phyloP scores from a whole-genome alignment of 139 green algal genomes.

The Pseudopediastrum boryanum region DNA sequence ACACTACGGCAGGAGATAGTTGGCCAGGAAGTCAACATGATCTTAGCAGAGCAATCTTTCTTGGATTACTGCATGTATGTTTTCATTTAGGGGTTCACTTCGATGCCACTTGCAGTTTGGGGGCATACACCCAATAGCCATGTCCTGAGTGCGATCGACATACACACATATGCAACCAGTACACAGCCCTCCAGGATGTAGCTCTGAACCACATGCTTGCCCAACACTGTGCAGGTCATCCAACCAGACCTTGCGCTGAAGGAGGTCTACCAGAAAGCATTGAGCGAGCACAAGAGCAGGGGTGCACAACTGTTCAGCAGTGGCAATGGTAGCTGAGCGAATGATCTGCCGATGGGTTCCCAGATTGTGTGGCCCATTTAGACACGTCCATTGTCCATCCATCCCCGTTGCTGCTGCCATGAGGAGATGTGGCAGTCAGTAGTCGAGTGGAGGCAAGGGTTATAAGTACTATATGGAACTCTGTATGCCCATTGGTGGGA shows the following conservation, averaged over 20 bases:
- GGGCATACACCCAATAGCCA: neutral
- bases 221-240: conserved; percentile 37
- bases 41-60: neutral
- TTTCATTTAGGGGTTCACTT: neutral
- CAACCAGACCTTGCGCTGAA: conserved; percentile 41
- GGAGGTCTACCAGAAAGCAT: conserved; percentile 57
- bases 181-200: neutral
- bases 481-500: neutral
- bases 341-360: neutral
- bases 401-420: neutral
- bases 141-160: neutral
- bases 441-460: neutral
- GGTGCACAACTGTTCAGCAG: conserved; percentile 23
- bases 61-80: neutral
- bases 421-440: neutral
- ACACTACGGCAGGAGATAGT: neutral
- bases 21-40: neutral
- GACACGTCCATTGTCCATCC: neutral
- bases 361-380: neutral
- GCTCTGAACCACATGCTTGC: neutral
- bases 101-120: neutral
- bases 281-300: conserved; percentile 6
- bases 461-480: neutral
- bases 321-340: neutral
- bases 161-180: neutral